Conservation (phyloP, 345 rosid genomes). For the Cochlearia excelsa region DNA sequence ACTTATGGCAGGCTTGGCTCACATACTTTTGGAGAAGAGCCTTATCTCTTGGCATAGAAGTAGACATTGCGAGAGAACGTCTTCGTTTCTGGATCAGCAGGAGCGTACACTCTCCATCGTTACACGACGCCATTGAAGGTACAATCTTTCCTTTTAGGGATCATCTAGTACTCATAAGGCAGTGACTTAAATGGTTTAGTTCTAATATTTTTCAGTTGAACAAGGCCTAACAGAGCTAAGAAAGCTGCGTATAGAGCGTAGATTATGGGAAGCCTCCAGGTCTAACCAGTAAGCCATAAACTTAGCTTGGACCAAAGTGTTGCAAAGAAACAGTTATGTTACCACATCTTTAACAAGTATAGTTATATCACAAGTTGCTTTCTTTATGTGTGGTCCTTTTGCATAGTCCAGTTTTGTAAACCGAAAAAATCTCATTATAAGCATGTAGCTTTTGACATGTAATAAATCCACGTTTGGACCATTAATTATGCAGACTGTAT, state of each 20-base stretch:
- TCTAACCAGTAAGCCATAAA: constrained; percentile 36
- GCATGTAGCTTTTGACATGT: constrained; percentile 16
- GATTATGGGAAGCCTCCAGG: constrained; percentile 87
- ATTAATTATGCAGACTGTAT: not conserved
- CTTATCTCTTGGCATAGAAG: constrained; percentile 70
- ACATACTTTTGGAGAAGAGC: constrained; percentile 99
- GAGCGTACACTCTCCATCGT: constrained; percentile 73
- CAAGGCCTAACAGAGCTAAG: constrained; percentile 83
- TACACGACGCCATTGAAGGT: constrained; percentile 91
- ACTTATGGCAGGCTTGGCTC: constrained; percentile 79
- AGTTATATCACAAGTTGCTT: constrained; percentile 15
- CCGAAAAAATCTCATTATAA: not conserved
- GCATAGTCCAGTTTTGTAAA: constrained; percentile 36
- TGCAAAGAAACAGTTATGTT: constrained; percentile 16
- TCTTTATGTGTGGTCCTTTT: constrained; percentile 22
- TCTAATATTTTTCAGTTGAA: constrained; percentile 51
- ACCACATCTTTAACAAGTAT: constrained; percentile 25
- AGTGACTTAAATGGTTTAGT: constrained; percentile 3
- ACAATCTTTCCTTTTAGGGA: constrained; percentile 22
- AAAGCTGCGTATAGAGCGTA: constrained; percentile 77
- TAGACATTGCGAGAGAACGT: constrained; percentile 67
- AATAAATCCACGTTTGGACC: constrained; percentile 23
- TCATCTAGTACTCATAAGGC: not conserved
- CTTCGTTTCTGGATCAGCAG: constrained; percentile 83
- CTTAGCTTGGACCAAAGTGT: not conserved